phyloP scores from a whole-genome alignment of 2,329 filamentous ascomycete species.

The Karstenula rhodostoma region DNA sequence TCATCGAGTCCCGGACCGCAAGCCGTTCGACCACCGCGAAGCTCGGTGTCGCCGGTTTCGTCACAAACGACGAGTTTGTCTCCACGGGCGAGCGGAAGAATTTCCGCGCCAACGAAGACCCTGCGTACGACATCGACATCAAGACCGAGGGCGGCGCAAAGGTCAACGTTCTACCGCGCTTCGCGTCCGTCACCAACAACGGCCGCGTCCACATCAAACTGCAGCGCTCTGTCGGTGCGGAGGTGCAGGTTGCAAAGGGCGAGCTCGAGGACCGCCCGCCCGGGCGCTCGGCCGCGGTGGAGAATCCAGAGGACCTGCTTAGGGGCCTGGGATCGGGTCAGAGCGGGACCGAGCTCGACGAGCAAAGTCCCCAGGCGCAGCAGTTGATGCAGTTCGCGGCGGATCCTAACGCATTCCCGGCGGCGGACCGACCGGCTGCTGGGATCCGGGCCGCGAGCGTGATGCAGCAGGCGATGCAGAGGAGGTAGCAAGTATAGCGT shows the following conservation, averaged over 20 bases:
- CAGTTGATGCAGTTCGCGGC: background rate
- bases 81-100: slow-evolving; percentile 30
- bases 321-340: slow-evolving; percentile 14
- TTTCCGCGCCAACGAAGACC: slow-evolving; percentile 25
- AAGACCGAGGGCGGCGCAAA: slow-evolving; percentile 60
- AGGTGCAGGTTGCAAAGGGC: slow-evolving; percentile 35
- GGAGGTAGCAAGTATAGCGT: background rate
- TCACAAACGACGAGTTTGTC: slow-evolving; percentile 49
- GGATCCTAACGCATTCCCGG: background rate
- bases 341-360: slow-evolving; percentile 31
- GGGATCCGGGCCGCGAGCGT: background rate
- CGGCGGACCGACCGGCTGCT: background rate
- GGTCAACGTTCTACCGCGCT: slow-evolving; percentile 59
- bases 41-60: slow-evolving; percentile 57
- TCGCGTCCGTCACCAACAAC: slow-evolving; percentile 45
- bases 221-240: slow-evolving; percentile 28
- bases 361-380: slow-evolving; percentile 29
- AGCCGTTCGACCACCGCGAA: slow-evolving; percentile 35
- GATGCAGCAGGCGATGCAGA: background rate
- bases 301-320: slow-evolving; percentile 17
- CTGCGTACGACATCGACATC: slow-evolving; percentile 46
- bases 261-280: slow-evolving; percentile 38
- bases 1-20: slow-evolving; percentile 55
- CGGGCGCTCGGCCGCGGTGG: slow-evolving; percentile 12
- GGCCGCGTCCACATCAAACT: slow-evolving; percentile 42